Conservation (phyloP, 345 rosid genomes). For the Dimocarpus longan region DNA sequence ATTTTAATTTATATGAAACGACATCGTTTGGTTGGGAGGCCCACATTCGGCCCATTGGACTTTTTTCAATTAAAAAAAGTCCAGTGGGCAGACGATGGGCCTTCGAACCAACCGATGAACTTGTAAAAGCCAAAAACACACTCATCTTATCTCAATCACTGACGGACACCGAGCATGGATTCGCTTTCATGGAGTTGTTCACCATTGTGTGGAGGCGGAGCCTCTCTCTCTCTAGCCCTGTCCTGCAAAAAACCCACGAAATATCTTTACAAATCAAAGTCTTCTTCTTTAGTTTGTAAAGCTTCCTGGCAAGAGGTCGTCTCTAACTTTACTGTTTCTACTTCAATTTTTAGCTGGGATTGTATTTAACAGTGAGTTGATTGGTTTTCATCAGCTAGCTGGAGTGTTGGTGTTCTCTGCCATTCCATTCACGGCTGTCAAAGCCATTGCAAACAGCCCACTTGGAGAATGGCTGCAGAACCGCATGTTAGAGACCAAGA, state of each 20-base stretch:
- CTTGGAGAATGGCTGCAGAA: conserved; percentile 71
- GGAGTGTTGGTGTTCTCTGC: conserved; percentile 93
- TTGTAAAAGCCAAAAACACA: no score
- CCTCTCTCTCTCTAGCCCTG: not conserved
- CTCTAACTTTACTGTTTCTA: not conserved
- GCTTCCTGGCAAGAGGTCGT: conserved; percentile 91
- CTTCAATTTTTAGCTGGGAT: not conserved
- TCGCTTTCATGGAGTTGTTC: conserved; percentile 8
- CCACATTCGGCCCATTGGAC: no score
- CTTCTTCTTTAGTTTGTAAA: conserved; percentile 46
- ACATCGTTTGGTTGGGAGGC: not conserved
- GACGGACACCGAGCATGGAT: not conserved
- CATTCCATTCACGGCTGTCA: conserved; percentile 86
- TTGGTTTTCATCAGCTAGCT: conserved; percentile 53
- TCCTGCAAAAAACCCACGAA: not conserved
- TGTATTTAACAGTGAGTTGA: not conserved
- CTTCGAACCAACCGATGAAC: no score
- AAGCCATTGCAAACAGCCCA: conserved; percentile 90
- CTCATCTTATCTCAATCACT: no score
- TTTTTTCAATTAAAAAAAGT: no score
- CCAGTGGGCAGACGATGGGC: no score
- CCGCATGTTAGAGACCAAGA: conserved; percentile 70
- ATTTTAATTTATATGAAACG: not conserved
- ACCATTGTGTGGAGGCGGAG: conserved; percentile 6
- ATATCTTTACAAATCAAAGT: conserved; percentile 14